These are phyloP conservation scores for Aspergillus quadrilineatus DNA, from an alignment of 2,329 filamentous ascomycete species.

Conservation along the genomic window DNA sequence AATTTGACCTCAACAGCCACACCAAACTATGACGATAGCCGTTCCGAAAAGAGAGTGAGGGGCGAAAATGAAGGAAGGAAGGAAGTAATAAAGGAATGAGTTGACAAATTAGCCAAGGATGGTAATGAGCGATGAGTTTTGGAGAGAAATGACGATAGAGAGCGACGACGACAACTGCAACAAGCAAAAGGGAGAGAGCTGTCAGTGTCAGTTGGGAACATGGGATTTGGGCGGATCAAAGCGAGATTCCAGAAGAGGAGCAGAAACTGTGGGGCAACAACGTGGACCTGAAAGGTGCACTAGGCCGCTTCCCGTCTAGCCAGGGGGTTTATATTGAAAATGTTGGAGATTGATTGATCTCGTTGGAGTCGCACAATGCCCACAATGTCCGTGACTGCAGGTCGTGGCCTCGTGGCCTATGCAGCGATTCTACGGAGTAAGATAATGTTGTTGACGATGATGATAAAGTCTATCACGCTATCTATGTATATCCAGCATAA, in stretches of 20 bases:
- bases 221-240: constrained; percentile 1
- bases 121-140: neutral
- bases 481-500: neutral
- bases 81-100: neutral
- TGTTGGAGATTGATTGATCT: neutral
- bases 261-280: constrained; percentile 5
- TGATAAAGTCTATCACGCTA: neutral
- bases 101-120: neutral
- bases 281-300: constrained; percentile 12
- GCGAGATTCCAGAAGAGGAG: constrained; percentile 10
- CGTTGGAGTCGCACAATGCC: neutral
- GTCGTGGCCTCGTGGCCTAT: neutral
- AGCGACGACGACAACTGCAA: neutral
- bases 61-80: neutral
- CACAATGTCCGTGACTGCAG: neutral
- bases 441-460: neutral
- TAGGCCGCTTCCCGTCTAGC: constrained; percentile 13
- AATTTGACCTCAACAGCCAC: constrained; percentile 4
- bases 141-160: constrained; percentile 1
- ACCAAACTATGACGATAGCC: constrained; percentile 9
- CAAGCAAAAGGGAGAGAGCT: constrained; percentile 1
- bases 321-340: constrained; percentile 14
- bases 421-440: neutral
- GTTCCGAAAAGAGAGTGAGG: neutral
- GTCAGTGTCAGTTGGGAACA: constrained; percentile 2